phyloP scores from a whole-genome alignment of 495 filamentous ascomycete species.

The Gamarada debralockiae region DNA sequence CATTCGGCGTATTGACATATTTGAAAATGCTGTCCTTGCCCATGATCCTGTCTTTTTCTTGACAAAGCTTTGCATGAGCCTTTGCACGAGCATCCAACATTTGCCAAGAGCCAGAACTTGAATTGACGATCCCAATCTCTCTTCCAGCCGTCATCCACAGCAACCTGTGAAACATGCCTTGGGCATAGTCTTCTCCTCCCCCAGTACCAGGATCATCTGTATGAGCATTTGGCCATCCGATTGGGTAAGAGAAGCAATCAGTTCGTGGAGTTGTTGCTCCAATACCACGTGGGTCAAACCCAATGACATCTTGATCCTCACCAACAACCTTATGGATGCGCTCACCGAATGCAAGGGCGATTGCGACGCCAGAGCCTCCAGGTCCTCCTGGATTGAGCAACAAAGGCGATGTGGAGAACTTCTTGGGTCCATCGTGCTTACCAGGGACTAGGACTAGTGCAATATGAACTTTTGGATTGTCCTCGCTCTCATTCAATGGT shows the following conservation, averaged over 20 bases:
- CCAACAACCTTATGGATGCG: conserved; percentile 33
- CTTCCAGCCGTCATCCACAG: conserved; percentile 2
- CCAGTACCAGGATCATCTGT: background rate
- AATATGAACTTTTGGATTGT: conserved; percentile 28
- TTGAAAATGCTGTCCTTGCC: conserved; percentile 21
- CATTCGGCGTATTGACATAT: conserved; percentile 26
- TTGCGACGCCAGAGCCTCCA: conserved; percentile 34
- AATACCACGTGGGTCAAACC: conserved; percentile 55
- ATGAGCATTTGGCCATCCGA: background rate
- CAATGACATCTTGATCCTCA: conserved; percentile 37
- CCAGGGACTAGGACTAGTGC: conserved; percentile 20
- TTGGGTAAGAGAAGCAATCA: conserved; percentile 42
- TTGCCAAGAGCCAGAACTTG: conserved; percentile 30
- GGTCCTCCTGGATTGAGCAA: conserved; percentile 43
- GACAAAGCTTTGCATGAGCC: conserved; percentile 33
- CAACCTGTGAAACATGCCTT: conserved; percentile 15
- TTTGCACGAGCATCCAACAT: conserved; percentile 27
- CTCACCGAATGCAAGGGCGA: conserved; percentile 19
- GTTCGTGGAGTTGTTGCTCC: conserved; percentile 44
- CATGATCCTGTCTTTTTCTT: conserved; percentile 24
- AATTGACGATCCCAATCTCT: conserved; percentile 31
- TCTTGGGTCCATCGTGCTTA: conserved; percentile 16
- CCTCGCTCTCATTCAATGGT: conserved; percentile 33
- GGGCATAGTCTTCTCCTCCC: conserved; percentile 14
- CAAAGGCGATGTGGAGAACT: conserved; percentile 33